Conservation (phyloP, 2,329 filamentous ascomycete species). For the Stachybotrys elegans region DNA sequence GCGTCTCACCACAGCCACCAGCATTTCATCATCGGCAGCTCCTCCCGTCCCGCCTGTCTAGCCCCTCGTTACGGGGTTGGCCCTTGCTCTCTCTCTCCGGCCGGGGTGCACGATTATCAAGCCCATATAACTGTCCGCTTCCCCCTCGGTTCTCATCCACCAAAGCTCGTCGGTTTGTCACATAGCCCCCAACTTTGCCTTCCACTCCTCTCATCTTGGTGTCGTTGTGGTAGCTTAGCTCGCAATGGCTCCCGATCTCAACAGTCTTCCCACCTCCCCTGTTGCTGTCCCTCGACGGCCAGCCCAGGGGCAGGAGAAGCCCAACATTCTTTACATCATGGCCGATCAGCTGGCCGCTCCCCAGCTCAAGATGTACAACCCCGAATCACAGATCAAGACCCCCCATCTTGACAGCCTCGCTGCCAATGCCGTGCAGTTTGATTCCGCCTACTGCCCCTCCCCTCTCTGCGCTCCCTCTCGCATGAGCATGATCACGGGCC, state of each 20-base stretch:
- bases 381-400: constrained; percentile 83
- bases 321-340: constrained; percentile 74
- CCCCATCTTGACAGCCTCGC: constrained; percentile 84
- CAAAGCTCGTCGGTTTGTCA: too few species aligned
- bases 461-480: constrained; percentile 88
- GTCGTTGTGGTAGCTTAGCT: too few species aligned
- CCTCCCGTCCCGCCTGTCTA: too few species aligned
- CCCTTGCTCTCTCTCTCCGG: too few species aligned
- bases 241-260: constrained; percentile 68
- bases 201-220: too few species aligned
- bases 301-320: constrained; percentile 22
- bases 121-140: too few species aligned
- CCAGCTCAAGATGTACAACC: constrained; percentile 87
- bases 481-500: constrained; percentile 91
- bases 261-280: constrained; percentile 59
- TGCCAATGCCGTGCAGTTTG: constrained; percentile 78
- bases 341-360: constrained; percentile 91
- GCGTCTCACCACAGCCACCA: too few species aligned
- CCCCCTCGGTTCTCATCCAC: too few species aligned
- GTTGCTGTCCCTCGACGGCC: constrained; percentile 18
- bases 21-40: too few species aligned
- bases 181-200: too few species aligned
- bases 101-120: too few species aligned
- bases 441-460: constrained; percentile 91
- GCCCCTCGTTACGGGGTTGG: too few species aligned